Evolutionary conservation across 2,329 filamentous ascomycete genomes (phyloP), one percentile per base, ranked within the genome.

Genomic region (Leptodontidium sp.): DNA sequence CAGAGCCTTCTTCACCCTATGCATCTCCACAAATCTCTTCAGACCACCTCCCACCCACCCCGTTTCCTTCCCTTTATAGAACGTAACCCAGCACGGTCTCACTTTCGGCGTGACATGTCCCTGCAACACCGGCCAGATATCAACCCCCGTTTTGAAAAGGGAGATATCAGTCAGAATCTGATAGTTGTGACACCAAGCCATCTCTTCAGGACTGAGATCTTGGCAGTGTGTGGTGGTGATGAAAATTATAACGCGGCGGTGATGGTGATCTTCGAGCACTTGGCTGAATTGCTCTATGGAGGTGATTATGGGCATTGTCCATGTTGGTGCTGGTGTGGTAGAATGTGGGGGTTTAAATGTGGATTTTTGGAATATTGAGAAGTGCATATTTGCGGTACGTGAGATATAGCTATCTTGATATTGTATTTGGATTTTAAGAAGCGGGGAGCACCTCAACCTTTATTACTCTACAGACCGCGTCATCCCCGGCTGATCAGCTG

Each of bases 21-120:
- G 68, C 59, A 68, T 32, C 32, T 70, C 65, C 57, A 70, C 15
- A 59, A 70, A 70, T 7, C 69, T 45, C 32, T 64, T 68, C 64
- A 70, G 40, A 12, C 69, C 66, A 6, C 69, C 69, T 26, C 63
- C 66, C 14, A 67, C 65, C 63, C 63, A 70, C 3, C 66, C 68
- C 11, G 68, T 70, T 45, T 61, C 35, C 52, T 21, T 52, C 4
- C 66, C 68, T 29, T 68, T 68, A 40, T 68, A 57, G 38, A 66
- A 70, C 49, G 66, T 70, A 40, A 68, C 47, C 68, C 68, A 70
- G 40, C 66, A 70, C 3, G 68, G 66, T 38, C 61, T 68, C 5
- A 50, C 53, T 43, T 66, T 70, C n/a, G 68, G 66, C 17, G 64
- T 49, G 26, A 70, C 29, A 24, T 59, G 66, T 45, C 68, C 68